Evolutionary conservation across 2,329 filamentous ascomycete species (phyloP).

Genomic region (Aspergillus jensenii): DNA sequence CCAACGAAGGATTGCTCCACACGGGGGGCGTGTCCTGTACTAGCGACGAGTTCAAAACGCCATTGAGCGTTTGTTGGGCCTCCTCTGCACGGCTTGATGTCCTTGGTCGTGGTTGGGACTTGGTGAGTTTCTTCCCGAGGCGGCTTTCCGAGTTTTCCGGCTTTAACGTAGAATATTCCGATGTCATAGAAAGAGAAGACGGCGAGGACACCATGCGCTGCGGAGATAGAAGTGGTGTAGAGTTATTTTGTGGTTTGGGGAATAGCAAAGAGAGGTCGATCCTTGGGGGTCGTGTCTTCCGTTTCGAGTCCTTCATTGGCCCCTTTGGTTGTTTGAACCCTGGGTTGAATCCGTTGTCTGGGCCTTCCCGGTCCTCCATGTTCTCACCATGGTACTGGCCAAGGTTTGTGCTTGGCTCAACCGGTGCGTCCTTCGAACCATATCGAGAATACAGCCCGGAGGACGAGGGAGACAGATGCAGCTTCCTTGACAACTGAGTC

Average conservation of each 20-base stretch:
- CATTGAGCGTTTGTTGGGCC: conserved; percentile 17
- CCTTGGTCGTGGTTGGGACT: conserved; percentile 20
- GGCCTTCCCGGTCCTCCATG: conserved; percentile 13
- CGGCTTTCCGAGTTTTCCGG: conserved; percentile 19
- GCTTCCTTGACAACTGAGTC: conserved; percentile 37
- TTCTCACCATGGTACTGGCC: conserved; percentile 8
- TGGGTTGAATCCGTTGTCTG: conserved; percentile 21
- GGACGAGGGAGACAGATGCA: conserved; percentile 43
- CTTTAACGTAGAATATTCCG: conserved; percentile 31
- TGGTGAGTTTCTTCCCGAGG: conserved; percentile 29
- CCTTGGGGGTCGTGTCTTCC: conserved; percentile 39
- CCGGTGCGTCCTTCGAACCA: conserved; percentile 43
- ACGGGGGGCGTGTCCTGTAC: conserved; percentile 21
- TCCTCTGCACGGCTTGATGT: conserved; percentile 11
- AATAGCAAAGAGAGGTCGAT: conserved; percentile 46
- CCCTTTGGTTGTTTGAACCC: conserved; percentile 24
- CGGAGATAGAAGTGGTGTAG: conserved; percentile 40
- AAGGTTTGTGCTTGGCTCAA: conserved; percentile 30
- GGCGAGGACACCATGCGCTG: conserved; percentile 43
- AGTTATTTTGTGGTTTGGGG: conserved; percentile 37
- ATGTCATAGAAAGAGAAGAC: conserved; percentile 36
- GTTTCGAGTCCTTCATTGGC: conserved; percentile 34
- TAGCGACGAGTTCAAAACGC: conserved; percentile 14
- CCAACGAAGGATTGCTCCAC: conserved; percentile 27
- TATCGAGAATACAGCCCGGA: conserved; percentile 50